Evolutionary conservation across 2,329 filamentous ascomycete species (phyloP).

Genomic region (Sphaerostilbella broomeana): DNA sequence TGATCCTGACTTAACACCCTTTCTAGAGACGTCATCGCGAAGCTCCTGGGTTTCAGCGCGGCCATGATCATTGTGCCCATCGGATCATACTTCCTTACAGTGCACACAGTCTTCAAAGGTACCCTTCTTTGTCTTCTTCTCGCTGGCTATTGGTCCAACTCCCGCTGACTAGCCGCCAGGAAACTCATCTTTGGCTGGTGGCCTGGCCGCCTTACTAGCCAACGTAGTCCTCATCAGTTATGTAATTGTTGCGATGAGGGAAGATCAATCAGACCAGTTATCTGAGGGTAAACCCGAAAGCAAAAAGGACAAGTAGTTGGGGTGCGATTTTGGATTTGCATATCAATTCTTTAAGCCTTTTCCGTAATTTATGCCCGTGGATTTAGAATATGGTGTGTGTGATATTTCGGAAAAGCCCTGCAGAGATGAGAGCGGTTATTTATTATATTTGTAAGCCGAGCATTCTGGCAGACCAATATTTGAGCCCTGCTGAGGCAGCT

Average conservation of each 20-base stretch:
- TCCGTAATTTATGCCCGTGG: too few relatives aligned
- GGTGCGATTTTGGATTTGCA: too few relatives aligned
- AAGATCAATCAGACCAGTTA: constrained; percentile 57
- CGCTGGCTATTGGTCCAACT: neutral
- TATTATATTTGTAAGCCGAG: constrained; percentile 16
- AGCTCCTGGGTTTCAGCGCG: constrained; percentile 82
- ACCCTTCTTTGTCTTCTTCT: constrained; percentile 14
- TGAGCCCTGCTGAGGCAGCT: constrained; percentile 8
- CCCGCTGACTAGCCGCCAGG: constrained; percentile 43
- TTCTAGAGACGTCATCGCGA: constrained; percentile 72
- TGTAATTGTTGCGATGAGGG: constrained; percentile 82
- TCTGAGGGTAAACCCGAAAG: constrained; percentile 37
- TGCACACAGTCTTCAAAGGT: constrained; percentile 75
- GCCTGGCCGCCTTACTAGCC: constrained; percentile 76
- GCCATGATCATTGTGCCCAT: constrained; percentile 88
- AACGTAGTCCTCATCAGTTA: constrained; percentile 91
- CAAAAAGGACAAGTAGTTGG: constrained; percentile 47
- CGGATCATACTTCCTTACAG: constrained; percentile 77
- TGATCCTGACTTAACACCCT: neutral
- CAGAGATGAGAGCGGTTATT: constrained; percentile 8
- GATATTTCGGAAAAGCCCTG: too few relatives aligned
- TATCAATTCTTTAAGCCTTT: too few relatives aligned
- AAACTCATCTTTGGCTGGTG: constrained; percentile 83
- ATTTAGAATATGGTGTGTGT: too few relatives aligned
- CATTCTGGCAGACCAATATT: constrained; percentile 4